Evolutionary conservation across 2,329 filamentous ascomycete genomes (phyloP), one percentile per base, ranked within the genome.

Genomic region (Nemania abortiva): DNA sequence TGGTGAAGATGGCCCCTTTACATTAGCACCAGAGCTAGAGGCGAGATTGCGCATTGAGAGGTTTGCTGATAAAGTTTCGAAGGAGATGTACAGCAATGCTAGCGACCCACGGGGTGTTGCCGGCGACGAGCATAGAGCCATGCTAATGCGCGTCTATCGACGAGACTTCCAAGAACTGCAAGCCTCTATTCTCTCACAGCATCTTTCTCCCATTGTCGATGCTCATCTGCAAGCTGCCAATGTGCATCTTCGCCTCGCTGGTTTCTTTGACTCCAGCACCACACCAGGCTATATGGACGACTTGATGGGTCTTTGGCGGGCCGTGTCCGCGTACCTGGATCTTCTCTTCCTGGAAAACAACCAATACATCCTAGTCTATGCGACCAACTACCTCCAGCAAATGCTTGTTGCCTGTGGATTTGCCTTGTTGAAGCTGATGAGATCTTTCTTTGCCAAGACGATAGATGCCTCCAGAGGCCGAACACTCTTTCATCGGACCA

Each of bases 391-490:
- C 79, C 88, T 95, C 61, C 90, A 94, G 77, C 92, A 95, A 79
- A 95, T 95, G 91, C 88, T 94, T 65, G 89, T 95, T n/a, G 92
- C 92, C 1, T 92, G 91, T 5, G 90, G 91, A 3, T 94, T 94
- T 74, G 90, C 92, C 0, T 82, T 96, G 56, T 85, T 95, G 70
- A 95, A 95, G 76, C 84, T 95, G 65, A 90, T 95, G 81, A 89
- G 90, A 58, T 94, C 92, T 22, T 91, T 91, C 81, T 95, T 95
- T 74, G 86, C 90, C 49, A 87, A 87, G 73, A 89, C 90, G n/a
- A 89, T 92, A 64, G 91, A 94, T 73, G 89, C 88, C 65, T 86
- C 90, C 45, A 85, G 89, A 6, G 91, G 90, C 13, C 88, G 91
- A 27, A 86, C 84, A 4, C 86, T 93, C 11, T 94, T 95, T 76